These are phyloP conservation scores for Lupinus albus DNA, from an alignment of 306 rosid genomes.

Conservation along the genomic window DNA sequence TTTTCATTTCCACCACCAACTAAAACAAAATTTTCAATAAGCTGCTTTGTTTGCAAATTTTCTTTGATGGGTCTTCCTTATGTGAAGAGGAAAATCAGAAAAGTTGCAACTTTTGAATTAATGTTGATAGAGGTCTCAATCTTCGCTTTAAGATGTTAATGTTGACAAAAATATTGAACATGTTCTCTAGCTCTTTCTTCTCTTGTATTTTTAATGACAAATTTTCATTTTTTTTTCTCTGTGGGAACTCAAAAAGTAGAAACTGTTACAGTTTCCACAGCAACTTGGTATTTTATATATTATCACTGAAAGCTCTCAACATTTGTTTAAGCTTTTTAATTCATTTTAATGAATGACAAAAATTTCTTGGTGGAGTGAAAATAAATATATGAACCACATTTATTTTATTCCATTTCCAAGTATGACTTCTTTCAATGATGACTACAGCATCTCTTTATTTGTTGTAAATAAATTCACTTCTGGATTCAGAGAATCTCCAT, in stretches of 20 bases:
- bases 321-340: constrained; percentile 37
- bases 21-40: no score
- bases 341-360: not conserved
- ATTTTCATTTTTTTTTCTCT: not conserved
- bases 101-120: constrained; percentile 32
- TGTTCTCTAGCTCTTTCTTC: constrained; percentile 40
- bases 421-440: constrained; percentile 22
- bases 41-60: constrained; percentile 2
- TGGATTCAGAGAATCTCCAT: constrained; percentile 41
- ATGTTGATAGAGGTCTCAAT: constrained; percentile 44
- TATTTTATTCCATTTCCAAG: constrained; percentile 8
- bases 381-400: constrained; percentile 25
- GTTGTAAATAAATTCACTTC: not conserved
- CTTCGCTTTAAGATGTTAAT: constrained; percentile 15
- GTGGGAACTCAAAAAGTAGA: constrained; percentile 28
- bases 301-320: constrained; percentile 55
- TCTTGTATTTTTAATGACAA: constrained; percentile 25
- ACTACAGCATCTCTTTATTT: not conserved
- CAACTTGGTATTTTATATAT: constrained; percentile 71
- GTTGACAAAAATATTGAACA: constrained; percentile 59
- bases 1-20: not conserved
- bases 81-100: constrained; percentile 25
- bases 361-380: not conserved
- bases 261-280: constrained; percentile 63
- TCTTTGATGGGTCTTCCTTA: constrained; percentile 18